These are phyloP conservation scores for Xylariaceae sp. DNA, from an alignment of 2,329 filamentous ascomycete genomes.

Conservation along the genomic window DNA sequence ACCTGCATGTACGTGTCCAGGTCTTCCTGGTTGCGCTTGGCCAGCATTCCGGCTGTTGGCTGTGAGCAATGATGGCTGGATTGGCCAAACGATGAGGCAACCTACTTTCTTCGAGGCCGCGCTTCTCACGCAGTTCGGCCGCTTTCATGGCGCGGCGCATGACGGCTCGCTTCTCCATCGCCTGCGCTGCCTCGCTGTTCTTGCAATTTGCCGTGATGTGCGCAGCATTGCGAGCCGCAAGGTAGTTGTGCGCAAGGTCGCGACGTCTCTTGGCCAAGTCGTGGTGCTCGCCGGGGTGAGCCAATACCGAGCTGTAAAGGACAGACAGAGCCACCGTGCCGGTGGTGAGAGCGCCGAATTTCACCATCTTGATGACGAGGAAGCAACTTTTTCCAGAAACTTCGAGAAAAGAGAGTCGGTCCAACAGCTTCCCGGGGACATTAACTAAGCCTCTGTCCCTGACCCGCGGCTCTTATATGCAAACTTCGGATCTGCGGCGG, in stretches of 20 bases:
- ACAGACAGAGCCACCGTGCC: conserved; percentile 5
- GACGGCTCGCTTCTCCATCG: conserved; percentile 39
- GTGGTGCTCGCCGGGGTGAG: conserved; percentile 43
- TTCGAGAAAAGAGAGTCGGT: neutral
- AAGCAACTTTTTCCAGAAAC: neutral
- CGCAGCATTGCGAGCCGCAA: conserved; percentile 39
- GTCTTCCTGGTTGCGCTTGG: conserved; percentile 25
- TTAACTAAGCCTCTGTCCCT: neutral
- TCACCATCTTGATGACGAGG: conserved; percentile 6
- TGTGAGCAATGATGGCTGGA: neutral
- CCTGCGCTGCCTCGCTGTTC: conserved; percentile 36
- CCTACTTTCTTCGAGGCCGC: conserved; percentile 29
- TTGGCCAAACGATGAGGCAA: neutral
- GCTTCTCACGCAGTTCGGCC: conserved; percentile 40
- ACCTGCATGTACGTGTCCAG: conserved; percentile 24
- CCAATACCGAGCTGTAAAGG: conserved; percentile 25
- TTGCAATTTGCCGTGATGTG: conserved; percentile 39
- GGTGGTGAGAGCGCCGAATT: conserved; percentile 4
- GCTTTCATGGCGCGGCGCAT: conserved; percentile 39
- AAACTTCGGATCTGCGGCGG: neutral
- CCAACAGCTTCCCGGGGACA: neutral
- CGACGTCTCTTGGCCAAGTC: conserved; percentile 27
- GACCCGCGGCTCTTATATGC: neutral
- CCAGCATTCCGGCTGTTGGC: conserved; percentile 21
- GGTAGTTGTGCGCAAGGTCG: conserved; percentile 37